Conservation (phyloP, 2,329 filamentous ascomycete genomes). For the Lachnum nothofagi region DNA sequence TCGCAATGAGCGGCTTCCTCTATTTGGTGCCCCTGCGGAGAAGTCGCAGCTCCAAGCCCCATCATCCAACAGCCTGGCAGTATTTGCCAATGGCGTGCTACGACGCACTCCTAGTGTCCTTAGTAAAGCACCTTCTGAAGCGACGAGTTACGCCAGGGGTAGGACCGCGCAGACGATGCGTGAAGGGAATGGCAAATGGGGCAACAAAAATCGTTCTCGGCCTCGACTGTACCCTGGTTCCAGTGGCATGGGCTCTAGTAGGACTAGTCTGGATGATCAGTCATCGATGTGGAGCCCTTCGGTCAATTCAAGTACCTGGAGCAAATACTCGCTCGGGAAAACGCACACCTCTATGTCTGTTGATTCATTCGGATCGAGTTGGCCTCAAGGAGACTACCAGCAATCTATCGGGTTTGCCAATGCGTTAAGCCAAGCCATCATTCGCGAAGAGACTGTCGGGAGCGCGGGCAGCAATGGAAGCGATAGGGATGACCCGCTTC, state of each 20-base stretch:
- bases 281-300: constrained; percentile 86
- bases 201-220: constrained; percentile 78
- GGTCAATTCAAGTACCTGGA: constrained; percentile 82
- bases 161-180: constrained; percentile 51
- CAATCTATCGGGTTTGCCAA: constrained; percentile 97
- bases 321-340: constrained; percentile 84
- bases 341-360: constrained; percentile 89
- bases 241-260: constrained; percentile 81
- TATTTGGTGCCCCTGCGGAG: constrained; percentile 65
- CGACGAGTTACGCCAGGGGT: constrained; percentile 63
- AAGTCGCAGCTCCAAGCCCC: constrained; percentile 36
- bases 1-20: constrained; percentile 75
- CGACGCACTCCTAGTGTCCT: constrained; percentile 85
- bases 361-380: constrained; percentile 77
- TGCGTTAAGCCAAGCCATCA: constrained; percentile 91
- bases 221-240: constrained; percentile 70
- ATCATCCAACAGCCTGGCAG: constrained; percentile 63
- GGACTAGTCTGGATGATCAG: constrained; percentile 88
- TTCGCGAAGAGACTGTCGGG: constrained; percentile 72
- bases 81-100: constrained; percentile 62
- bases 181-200: constrained; percentile 57
- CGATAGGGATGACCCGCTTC: constrained; percentile 32
- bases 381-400: constrained; percentile 76
- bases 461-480: constrained; percentile 38
- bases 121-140: constrained; percentile 88